phyloP scores from a whole-genome alignment of 768 basidiomycete genomes.

The Podaxis sp. region DNA sequence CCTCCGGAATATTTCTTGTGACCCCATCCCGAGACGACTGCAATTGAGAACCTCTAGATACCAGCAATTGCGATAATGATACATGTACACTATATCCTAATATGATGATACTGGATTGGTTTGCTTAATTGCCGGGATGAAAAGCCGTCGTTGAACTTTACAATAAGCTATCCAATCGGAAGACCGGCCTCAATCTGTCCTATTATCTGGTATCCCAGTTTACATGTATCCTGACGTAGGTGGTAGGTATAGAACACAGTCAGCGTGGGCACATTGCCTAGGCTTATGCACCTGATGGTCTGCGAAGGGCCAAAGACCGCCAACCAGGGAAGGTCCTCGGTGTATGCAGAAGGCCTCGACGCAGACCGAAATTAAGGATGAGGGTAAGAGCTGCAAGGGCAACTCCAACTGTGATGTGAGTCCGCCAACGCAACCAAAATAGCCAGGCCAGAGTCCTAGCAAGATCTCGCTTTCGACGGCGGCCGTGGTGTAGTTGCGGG shows the following conservation, averaged over 20 bases:
- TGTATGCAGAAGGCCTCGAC: constrained; percentile 21
- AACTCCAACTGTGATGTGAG: constrained; percentile 36
- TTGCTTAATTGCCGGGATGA: not conserved
- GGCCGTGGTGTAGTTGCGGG: constrained; percentile 55
- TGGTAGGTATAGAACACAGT: not conserved
- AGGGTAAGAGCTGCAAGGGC: constrained; percentile 31
- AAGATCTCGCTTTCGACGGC: constrained; percentile 69
- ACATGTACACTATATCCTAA: constrained; percentile 4
- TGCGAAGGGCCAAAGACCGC: constrained; percentile 3
- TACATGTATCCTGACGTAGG: not conserved
- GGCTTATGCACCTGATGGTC: not conserved
- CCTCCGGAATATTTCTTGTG: constrained; percentile 81
- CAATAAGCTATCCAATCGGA: not conserved
- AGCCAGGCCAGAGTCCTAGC: constrained; percentile 57
- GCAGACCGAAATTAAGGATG: constrained; percentile 26
- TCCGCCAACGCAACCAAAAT: constrained; percentile 68
- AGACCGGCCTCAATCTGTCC: not conserved
- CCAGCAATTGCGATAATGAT: constrained; percentile 5
- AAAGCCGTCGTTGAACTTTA: not conserved
- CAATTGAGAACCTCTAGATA: constrained; percentile 8
- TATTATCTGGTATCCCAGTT: not conserved
- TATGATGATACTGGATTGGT: not conserved
- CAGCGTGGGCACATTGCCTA: not conserved
- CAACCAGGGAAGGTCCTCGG: constrained; percentile 14
- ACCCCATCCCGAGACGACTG: constrained; percentile 10